Evolutionary conservation across 1,284 basidiomycete species (phyloP), one percentile per base, ranked within the genome.

Genomic region (Caloboletus inedulis): DNA sequence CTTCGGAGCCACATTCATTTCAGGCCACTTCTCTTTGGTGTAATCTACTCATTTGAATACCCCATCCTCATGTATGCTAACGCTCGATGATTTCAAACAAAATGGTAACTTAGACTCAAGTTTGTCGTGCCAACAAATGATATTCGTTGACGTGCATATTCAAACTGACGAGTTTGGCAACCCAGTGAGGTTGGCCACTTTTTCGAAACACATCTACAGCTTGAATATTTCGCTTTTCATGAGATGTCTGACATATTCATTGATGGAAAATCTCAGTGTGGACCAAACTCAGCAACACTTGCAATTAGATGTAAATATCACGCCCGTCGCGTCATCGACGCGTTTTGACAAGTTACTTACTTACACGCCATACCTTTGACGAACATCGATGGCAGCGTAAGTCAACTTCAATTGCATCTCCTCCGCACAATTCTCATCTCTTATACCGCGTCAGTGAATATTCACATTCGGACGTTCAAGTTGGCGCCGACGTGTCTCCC

Each of bases 21-120:
- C 37, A 25, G 30, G 31, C 37, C 3, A 39, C 14, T 40, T 34
- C 7, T 19, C 27, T 23, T 27, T 46, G 36, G 41, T 69, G 64
- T 69, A 71, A 69, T 62, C 40, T 68, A 51, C 47, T 46, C 49
- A 42, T 53, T 57, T 50, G 52, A 47, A 63, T 65, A 62, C 54
- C 54, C 50, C 30, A 27, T 21, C 25, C 23, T 51, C 49, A 34
- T 62, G 62, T 60, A 56, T 36, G 39, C 43, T 46, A 52, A 59
- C 41, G n/a, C 18, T 47, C 19, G 34, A 48, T 33, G 41, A 23
- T 25, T 29, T 21, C 19, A 29, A 47, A 42, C 18, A 23, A 34
- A 52, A 41, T 3, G 13, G 9, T 25, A n/a, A n/a, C n/a, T 23
- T 9, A 21, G 21, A 29, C 23, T 23, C 18, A 12, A 18, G 5